A percentile compares a stretch with the other conserved stretches of the same genome.
phyloP scores from a whole-genome alignment of 331 rosid genomes.

The Acacia pycnantha region DNA sequence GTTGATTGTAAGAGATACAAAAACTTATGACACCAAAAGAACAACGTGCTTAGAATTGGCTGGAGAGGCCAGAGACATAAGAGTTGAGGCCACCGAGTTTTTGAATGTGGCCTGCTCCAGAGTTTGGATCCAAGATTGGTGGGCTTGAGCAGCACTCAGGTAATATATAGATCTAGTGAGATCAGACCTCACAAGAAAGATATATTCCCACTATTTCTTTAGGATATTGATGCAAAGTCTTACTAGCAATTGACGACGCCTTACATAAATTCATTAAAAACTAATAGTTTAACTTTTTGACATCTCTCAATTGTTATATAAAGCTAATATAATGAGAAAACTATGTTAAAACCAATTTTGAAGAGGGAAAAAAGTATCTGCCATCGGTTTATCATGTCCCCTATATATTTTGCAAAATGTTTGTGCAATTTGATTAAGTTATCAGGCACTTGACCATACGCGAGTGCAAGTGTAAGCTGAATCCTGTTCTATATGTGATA shows the following conservation, averaged over 20 bases:
- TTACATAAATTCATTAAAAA: neutral
- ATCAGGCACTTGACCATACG: too few species aligned
- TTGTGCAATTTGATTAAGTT: too few species aligned
- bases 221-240: neutral
- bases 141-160: constrained; percentile 65
- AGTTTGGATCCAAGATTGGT: too few species aligned
- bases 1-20: neutral
- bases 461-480: too few species aligned
- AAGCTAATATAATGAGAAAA: neutral
- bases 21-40: constrained; percentile 11
- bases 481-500: too few species aligned
- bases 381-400: neutral
- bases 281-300: neutral
- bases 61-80: constrained; percentile 45
- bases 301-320: neutral
- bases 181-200: neutral
- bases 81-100: too few species aligned
- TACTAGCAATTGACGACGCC: neutral
- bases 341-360: neutral
- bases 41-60: neutral
- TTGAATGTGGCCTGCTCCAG: too few species aligned
- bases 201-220: neutral
- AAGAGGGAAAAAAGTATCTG: neutral
- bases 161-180: neutral
- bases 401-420: too few species aligned